Percentiles rank a stretch among this genome's conserved stretches.
Conservation (phyloP, 345 rosid genomes). For the Ailanthus altissimus region DNA sequence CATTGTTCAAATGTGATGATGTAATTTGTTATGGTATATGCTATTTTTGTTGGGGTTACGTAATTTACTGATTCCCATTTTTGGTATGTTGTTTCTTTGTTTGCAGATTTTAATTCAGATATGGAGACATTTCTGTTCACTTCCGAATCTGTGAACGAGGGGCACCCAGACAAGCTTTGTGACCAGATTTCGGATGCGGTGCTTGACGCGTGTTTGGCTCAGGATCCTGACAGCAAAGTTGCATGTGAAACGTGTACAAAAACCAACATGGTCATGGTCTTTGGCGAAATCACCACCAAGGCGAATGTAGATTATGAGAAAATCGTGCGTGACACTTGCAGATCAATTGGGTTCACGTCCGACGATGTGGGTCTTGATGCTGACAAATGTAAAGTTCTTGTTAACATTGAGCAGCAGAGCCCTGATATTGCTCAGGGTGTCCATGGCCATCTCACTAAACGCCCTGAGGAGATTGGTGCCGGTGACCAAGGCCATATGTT, state of each 20-base stretch:
- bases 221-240: slow-evolving; percentile 75
- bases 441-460: slow-evolving; percentile 67
- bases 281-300: slow-evolving; percentile 74
- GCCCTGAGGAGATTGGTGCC: slow-evolving; percentile 71
- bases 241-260: slow-evolving; percentile 79
- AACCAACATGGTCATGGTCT: slow-evolving; percentile 83
- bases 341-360: slow-evolving; percentile 57
- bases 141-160: slow-evolving; percentile 77
- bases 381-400: slow-evolving; percentile 65
- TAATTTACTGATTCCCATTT: background rate
- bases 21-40: background rate
- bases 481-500: slow-evolving; percentile 85
- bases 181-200: slow-evolving; percentile 75
- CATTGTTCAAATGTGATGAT: too few species aligned
- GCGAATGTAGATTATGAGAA: slow-evolving; percentile 67
- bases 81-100: background rate
- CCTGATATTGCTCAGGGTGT: slow-evolving; percentile 79
- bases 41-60: background rate
- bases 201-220: slow-evolving; percentile 67
- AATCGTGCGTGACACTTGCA: slow-evolving; percentile 72
- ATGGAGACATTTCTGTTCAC: slow-evolving; percentile 77
- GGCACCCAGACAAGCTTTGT: slow-evolving; percentile 80
- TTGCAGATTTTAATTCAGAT: background rate
- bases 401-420: slow-evolving; percentile 72
- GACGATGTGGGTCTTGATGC: slow-evolving; percentile 69